A percentile compares a stretch with the other conserved stretches of the same genome.
These are phyloP conservation scores for Aquanectria penicillioides DNA, from an alignment of 2,329 filamentous ascomycete species.

Conservation along the genomic window DNA sequence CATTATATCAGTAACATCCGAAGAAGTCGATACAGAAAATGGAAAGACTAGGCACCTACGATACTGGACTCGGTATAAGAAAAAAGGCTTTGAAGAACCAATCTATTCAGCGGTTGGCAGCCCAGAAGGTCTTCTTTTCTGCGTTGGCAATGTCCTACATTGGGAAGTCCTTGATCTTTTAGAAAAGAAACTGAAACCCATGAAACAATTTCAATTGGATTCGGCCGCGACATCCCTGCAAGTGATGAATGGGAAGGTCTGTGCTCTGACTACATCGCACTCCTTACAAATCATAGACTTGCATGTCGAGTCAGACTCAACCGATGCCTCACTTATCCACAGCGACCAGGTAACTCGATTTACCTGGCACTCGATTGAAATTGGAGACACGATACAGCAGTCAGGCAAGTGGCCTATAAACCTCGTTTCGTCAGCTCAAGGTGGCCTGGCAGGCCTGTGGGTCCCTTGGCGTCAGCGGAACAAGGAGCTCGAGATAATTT, in stretches of 20 bases:
- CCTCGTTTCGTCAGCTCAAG: conserved; percentile 59
- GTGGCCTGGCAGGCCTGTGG: conserved; percentile 62
- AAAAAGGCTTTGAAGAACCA: conserved; percentile 55
- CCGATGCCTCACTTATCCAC: conserved; percentile 54
- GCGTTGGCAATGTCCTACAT: conserved; percentile 62
- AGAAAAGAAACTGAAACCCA: conserved; percentile 61
- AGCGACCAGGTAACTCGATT: conserved; percentile 57
- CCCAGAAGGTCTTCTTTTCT: conserved; percentile 65
- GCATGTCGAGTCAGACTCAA: conserved; percentile 47
- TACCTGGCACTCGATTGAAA: conserved; percentile 58
- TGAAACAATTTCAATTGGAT: conserved; percentile 59
- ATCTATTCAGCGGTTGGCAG: conserved; percentile 67
- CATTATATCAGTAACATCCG: conserved; percentile 60
- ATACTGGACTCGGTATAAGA: conserved; percentile 65
- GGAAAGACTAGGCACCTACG: conserved; percentile 45
- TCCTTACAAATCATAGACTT: conserved; percentile 67
- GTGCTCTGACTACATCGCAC: conserved; percentile 63
- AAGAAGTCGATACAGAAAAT: conserved; percentile 25
- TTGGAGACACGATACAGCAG: conserved; percentile 47
- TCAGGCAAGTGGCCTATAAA: conserved; percentile 52
- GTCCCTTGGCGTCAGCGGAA: conserved; percentile 54
- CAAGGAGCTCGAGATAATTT: conserved; percentile 57
- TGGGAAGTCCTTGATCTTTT: conserved; percentile 64
- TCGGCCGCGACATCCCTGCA: conserved; percentile 63
- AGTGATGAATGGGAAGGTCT: conserved; percentile 58